phyloP scores from a whole-genome alignment of 2,329 filamentous ascomycete genomes.

The Cucurbitaria berberidis region DNA sequence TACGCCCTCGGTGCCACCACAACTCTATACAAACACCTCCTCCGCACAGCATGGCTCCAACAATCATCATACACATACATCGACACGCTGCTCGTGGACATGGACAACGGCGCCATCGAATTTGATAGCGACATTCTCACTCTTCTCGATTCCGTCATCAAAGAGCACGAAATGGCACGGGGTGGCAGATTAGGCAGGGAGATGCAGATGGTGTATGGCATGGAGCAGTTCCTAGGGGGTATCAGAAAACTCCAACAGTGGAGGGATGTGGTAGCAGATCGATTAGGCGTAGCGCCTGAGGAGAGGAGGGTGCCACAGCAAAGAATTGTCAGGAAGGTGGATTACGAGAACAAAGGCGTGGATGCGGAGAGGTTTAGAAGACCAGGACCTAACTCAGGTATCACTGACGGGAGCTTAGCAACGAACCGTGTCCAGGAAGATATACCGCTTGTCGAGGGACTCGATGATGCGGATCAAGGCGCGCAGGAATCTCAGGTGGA shows the following conservation, averaged over 20 bases:
- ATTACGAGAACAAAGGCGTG: not conserved
- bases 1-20: conserved; percentile 76
- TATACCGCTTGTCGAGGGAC: not conserved
- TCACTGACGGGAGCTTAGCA: not conserved
- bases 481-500: not conserved
- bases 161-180: conserved; percentile 28
- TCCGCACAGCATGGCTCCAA: conserved; percentile 66
- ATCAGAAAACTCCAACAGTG: conserved; percentile 40
- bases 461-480: not conserved
- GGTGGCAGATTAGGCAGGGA: conserved; percentile 34
- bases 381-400: not conserved
- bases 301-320: not conserved
- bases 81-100: conserved; percentile 66
- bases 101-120: conserved; percentile 67
- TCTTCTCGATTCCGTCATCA: conserved; percentile 46
- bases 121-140: conserved; percentile 59
- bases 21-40: conserved; percentile 71
- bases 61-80: conserved; percentile 65
- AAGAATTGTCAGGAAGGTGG: not conserved
- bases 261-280: conserved; percentile 33
- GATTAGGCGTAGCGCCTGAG: conserved; percentile 30
- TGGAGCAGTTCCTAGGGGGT: conserved; percentile 45
- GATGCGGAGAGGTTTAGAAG: not conserved
- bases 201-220: conserved; percentile 39
- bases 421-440: not conserved